These are phyloP conservation scores for Penicillium digitatum DNA, from an alignment of 2,329 filamentous ascomycete genomes.

Conservation along the genomic window DNA sequence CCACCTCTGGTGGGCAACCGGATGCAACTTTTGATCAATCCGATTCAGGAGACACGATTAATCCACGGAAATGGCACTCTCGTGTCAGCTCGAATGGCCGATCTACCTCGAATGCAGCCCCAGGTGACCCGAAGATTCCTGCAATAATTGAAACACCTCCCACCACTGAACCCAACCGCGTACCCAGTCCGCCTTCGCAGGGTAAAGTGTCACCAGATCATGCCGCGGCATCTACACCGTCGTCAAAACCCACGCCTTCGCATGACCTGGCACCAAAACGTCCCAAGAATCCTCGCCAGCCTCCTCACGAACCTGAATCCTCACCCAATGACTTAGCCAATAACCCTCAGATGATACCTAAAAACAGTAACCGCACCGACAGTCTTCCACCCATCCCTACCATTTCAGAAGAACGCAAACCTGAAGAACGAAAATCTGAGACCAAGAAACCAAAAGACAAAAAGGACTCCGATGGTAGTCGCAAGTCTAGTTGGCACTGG, in stretches of 20 bases:
- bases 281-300: slow-evolving; percentile 28
- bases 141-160: slow-evolving; percentile 63
- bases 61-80: slow-evolving; percentile 52
- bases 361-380: slow-evolving; percentile 68
- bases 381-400: slow-evolving; percentile 77
- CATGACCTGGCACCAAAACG: slow-evolving; percentile 42
- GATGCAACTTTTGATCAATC: slow-evolving; percentile 23
- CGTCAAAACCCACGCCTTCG: slow-evolving; percentile 36
- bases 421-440: slow-evolving; percentile 70
- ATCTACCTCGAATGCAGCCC: slow-evolving; percentile 51
- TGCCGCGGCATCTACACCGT: slow-evolving; percentile 26
- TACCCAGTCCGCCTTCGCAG: slow-evolving; percentile 30
- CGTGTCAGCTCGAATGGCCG: slow-evolving; percentile 55
- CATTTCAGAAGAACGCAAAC: slow-evolving; percentile 66
- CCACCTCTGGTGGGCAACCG: slow-evolving; percentile 17
- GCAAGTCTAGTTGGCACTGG: slow-evolving; percentile 78
- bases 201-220: slow-evolving; percentile 48
- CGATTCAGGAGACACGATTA: slow-evolving; percentile 35
- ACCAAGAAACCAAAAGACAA: slow-evolving; percentile 62
- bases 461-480: slow-evolving; percentile 65
- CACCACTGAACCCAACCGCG: slow-evolving; percentile 37
- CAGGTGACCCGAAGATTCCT: slow-evolving; percentile 48
- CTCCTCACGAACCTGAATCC: slow-evolving; percentile 43
- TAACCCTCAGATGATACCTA: slow-evolving; percentile 65
- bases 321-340: slow-evolving; percentile 63